Evolutionary conservation across 331 rosid genomes (phyloP).

Genomic region (Arachis monticola): DNA sequence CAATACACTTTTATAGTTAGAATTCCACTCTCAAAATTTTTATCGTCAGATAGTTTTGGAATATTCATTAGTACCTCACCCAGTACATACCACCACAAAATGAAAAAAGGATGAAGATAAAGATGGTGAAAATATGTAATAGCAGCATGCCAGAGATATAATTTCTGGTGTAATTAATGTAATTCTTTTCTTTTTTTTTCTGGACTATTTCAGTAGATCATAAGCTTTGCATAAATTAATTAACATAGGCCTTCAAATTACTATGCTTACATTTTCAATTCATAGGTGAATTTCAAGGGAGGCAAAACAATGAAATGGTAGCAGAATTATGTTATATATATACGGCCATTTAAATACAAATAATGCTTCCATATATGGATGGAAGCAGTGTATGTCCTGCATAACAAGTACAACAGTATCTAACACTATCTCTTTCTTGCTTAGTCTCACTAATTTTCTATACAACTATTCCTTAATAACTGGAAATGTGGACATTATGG

Average conservation of each 20-base stretch:
- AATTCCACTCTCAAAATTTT: no score
- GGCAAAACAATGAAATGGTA: neutral
- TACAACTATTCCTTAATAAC: slow-evolving; percentile 32
- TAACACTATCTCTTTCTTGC: slow-evolving; percentile 27
- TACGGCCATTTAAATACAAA: slow-evolving; percentile 25
- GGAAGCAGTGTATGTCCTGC: slow-evolving; percentile 15
- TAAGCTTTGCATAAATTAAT: neutral
- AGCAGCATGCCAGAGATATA: neutral
- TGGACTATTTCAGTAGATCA: neutral
- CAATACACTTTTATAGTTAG: no score
- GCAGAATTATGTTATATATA: neutral
- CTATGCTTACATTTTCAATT: neutral
- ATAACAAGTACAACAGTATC: slow-evolving; percentile 8
- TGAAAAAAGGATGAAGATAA: no score
- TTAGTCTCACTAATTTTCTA: slow-evolving; percentile 33
- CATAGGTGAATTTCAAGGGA: neutral
- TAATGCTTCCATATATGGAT: neutral
- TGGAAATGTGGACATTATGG: slow-evolving; percentile 29
- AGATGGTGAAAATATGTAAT: neutral
- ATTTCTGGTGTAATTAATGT: neutral
- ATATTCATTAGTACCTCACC: no score
- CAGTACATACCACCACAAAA: no score
- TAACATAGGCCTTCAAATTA: neutral
- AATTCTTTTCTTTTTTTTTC: neutral
- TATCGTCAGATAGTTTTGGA: no score